Base-by-base conservation (phyloP, 768 basidiomycete species). In the Termitomyces sp. region DNA sequence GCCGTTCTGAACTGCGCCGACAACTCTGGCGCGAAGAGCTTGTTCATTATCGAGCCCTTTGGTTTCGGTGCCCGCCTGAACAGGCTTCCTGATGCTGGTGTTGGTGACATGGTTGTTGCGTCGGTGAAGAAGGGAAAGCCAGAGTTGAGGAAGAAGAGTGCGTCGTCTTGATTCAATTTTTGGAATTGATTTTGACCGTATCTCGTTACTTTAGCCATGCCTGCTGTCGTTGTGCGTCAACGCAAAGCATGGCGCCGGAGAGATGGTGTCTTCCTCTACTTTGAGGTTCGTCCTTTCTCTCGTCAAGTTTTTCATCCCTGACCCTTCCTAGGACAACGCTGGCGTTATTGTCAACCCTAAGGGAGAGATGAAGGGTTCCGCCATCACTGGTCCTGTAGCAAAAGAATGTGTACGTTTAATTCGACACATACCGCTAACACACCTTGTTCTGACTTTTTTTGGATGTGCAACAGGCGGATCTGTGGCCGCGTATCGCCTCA, bases 91-190 rank as follows among this genome's bases (percentile, higher is more conserved):
- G 96, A 97, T 73, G 95, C 91, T 61, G 89, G 89, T 81, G 91
- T 92, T 57, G 92, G 92, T 57, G 93, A 95, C 73, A 95, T 95
- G 93, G 86, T 95, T 60, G 90, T 96, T 58, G 93, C 92, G 58
- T 93, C 90, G 53, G 97, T 99, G 69, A 98, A 99, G 86, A 98
- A 98, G 84, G 97, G 97, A 74, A 98, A 99, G 81, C 97, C 97
- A 35, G 97, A 99, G 77, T 77, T 99, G 72, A 87, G 97, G 77
- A 99, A 99, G 83, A 99, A 99, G 83, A 96, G 94, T 96, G 72
- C 69, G 94, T 54, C 25, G 27, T 82, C 5, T 57, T 21, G 2
- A 11, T 12, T 51, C 25, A 3, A 11, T 40, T 37, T 25, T 19
- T 32, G n/a, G 9, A 3, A 41, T 45, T 10, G 44, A 27, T 48